Conservation (phyloP, 495 filamentous ascomycete genomes). For the Penicillium chermesinum region DNA sequence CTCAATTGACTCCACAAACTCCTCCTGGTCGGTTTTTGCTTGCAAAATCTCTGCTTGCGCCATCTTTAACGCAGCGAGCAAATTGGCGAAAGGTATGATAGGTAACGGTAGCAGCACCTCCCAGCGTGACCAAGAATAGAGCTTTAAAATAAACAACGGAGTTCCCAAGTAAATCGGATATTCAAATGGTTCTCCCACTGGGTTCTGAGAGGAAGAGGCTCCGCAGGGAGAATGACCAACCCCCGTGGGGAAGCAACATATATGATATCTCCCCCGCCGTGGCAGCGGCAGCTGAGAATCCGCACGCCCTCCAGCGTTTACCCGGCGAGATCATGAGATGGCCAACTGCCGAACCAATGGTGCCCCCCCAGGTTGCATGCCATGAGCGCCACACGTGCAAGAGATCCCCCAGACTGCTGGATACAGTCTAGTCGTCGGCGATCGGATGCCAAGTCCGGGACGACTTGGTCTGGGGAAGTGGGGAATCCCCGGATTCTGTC, state of each 20-base stretch:
- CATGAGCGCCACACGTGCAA: too few species aligned
- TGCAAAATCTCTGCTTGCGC: constrained; percentile 15
- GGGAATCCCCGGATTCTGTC: neutral
- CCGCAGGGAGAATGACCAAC: constrained; percentile 12
- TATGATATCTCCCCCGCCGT: too few species aligned
- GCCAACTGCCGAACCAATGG: neutral
- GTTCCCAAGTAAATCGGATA: too few species aligned
- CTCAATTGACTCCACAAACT: constrained; percentile 36
- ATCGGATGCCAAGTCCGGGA: constrained; percentile 1
- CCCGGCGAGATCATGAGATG: neutral
- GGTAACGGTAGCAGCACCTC: neutral
- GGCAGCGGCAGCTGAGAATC: neutral
- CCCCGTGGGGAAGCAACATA: constrained; percentile 32
- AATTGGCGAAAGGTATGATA: neutral
- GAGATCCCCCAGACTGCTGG: neutral
- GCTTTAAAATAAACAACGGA: too few species aligned
- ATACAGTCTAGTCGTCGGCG: neutral
- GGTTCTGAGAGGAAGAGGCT: too few species aligned
- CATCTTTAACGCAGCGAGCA: constrained; percentile 14
- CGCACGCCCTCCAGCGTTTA: neutral
- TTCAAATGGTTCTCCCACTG: too few species aligned
- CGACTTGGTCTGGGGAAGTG: neutral
- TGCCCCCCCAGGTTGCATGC: too few species aligned
- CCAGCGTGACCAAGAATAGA: too few species aligned
- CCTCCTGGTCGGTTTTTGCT: constrained; percentile 28